phyloP scores from a whole-genome alignment of 768 basidiomycete species.

The Tricholomella constricta region DNA sequence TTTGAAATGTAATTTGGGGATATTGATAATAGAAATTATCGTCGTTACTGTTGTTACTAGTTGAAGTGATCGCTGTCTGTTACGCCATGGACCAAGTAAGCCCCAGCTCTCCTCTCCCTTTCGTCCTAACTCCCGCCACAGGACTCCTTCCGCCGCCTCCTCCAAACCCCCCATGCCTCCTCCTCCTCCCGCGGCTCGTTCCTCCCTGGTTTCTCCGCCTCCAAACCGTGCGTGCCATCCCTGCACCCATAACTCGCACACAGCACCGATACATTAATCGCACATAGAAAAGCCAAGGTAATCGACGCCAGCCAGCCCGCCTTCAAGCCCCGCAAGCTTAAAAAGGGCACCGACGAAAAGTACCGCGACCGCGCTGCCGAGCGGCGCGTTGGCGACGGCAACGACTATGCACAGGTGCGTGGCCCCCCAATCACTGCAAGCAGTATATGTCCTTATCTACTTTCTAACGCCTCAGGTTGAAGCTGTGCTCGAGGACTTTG shows the following conservation, averaged over 20 bases:
- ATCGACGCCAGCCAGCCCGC: conserved; percentile 56
- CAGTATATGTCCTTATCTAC: background rate
- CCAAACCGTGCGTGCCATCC: conserved; percentile 31
- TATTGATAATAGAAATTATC: too few relatives aligned
- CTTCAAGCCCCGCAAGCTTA: conserved; percentile 84
- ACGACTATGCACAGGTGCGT: conserved; percentile 74
- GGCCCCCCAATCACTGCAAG: conserved; percentile 9
- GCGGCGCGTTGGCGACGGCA: conserved; percentile 62
- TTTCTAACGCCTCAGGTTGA: conserved; percentile 68
- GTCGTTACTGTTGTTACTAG: too few relatives aligned
- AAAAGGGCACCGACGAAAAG: conserved; percentile 49
- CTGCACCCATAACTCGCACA: background rate
- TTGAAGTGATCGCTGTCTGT: too few relatives aligned
- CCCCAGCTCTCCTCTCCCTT: background rate
- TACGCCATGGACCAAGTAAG: conserved; percentile 41
- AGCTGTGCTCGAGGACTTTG: conserved; percentile 80
- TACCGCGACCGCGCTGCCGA: conserved; percentile 82
- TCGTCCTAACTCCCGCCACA: conserved; percentile 22
- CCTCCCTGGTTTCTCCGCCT: conserved; percentile 20
- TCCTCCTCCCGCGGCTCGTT: conserved; percentile 33
- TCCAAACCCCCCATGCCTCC: conserved; percentile 36
- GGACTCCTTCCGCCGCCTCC: conserved; percentile 62
- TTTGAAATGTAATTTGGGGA: too few relatives aligned
- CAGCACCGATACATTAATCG: conserved; percentile 2
- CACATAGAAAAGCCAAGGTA: conserved; percentile 43